phyloP scores from a whole-genome alignment of 768 basidiomycete species.

The Holtermannia corniformis region DNA sequence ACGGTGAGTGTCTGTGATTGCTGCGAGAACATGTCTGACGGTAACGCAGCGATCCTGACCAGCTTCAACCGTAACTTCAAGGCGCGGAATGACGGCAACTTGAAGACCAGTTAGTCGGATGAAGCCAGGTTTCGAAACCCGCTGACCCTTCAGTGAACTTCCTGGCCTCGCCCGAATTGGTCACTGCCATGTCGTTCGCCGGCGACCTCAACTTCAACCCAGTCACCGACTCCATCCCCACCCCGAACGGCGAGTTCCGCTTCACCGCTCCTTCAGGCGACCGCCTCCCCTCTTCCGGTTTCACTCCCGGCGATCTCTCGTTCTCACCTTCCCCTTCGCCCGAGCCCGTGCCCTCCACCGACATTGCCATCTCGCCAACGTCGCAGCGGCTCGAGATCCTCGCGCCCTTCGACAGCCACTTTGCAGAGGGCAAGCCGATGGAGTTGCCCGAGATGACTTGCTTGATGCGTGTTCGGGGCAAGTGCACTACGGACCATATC shows the following conservation, averaged over 20 bases:
- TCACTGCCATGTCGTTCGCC: slow-evolving; percentile 95
- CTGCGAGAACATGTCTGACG: background rate
- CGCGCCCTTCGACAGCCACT: slow-evolving; percentile 73
- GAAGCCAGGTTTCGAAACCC: slow-evolving; percentile 12
- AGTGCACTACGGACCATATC: slow-evolving; percentile 98
- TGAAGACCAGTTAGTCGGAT: slow-evolving; percentile 48
- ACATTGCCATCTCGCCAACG: slow-evolving; percentile 63
- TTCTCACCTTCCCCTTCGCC: slow-evolving; percentile 73
- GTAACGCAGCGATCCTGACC: slow-evolving; percentile 69
- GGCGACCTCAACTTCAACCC: slow-evolving; percentile 93
- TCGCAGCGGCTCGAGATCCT: slow-evolving; percentile 81
- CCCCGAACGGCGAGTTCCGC: slow-evolving; percentile 67
- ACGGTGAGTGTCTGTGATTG: slow-evolving; percentile 53
- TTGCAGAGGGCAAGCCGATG: slow-evolving; percentile 47
- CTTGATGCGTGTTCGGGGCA: slow-evolving; percentile 85
- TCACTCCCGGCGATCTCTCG: slow-evolving; percentile 56
- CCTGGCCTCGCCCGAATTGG: slow-evolving; percentile 89
- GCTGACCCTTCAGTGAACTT: slow-evolving; percentile 61
- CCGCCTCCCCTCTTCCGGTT: slow-evolving; percentile 74
- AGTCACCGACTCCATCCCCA: slow-evolving; percentile 58
- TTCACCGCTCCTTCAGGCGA: slow-evolving; percentile 76
- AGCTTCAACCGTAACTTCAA: slow-evolving; percentile 96
- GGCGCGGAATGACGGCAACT: slow-evolving; percentile 93
- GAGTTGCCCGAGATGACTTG: slow-evolving; percentile 79
- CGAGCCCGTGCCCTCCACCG: slow-evolving; percentile 61